These are phyloP conservation scores for Cystobasidium onofrii DNA, from an alignment of 768 basidiomycete genomes.

Conservation along the genomic window DNA sequence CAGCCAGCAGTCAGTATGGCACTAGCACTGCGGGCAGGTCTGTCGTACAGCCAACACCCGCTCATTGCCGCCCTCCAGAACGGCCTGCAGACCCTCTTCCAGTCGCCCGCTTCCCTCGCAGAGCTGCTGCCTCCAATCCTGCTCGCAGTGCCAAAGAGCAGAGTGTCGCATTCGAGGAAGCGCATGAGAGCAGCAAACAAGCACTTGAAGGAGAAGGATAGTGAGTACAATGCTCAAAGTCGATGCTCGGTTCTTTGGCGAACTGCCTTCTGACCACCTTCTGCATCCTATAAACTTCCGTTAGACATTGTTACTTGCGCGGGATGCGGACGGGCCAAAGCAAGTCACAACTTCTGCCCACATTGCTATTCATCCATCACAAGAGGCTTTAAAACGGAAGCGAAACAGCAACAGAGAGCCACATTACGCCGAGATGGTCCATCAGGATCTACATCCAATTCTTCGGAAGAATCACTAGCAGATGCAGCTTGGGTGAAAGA, in stretches of 20 bases:
- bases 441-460: not conserved
- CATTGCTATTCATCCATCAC: constrained; percentile 31
- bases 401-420: not conserved
- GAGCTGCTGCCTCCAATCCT: constrained; percentile 29
- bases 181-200: constrained; percentile 32
- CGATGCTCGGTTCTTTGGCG: not conserved
- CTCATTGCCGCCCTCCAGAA: constrained; percentile 13
- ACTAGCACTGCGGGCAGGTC: not conserved
- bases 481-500: constrained; percentile 2
- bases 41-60: not conserved
- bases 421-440: not conserved
- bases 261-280: too few species aligned
- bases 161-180: constrained; percentile 33
- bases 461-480: not conserved
- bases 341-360: constrained; percentile 29
- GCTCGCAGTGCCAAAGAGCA: constrained; percentile 34
- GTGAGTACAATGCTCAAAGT: not conserved
- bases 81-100: constrained; percentile 25
- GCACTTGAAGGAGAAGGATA: constrained; percentile 30
- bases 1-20: not conserved
- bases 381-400: constrained; percentile 23
- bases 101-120: not conserved
- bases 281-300: too few species aligned
- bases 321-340: constrained; percentile 32
- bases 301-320: constrained; percentile 34